These are phyloP conservation scores for Serendipita sp. DNA, from an alignment of 768 basidiomycete species.

Conservation along the genomic window DNA sequence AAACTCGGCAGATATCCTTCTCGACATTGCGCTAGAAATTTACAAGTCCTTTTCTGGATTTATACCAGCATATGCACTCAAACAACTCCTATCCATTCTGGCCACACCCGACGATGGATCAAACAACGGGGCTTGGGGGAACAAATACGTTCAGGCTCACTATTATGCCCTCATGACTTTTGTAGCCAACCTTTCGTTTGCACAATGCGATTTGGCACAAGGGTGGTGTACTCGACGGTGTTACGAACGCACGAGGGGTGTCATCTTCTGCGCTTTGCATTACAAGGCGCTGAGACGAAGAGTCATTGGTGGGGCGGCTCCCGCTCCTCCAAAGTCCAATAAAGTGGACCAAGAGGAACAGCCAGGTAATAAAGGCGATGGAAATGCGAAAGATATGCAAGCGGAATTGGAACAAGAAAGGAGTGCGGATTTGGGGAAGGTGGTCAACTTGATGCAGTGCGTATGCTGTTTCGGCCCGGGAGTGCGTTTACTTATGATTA, in stretches of 20 bases:
- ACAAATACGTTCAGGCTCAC: conserved; percentile 31
- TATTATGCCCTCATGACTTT: conserved; percentile 46
- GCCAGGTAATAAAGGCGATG: conserved; percentile 9
- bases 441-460: conserved; percentile 62
- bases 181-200: conserved; percentile 48
- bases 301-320: conserved; percentile 31
- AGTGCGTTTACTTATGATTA: background rate
- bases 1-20: conserved; percentile 51
- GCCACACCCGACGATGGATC: conserved; percentile 23
- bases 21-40: conserved; percentile 40
- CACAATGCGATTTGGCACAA: conserved; percentile 43
- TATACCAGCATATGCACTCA: conserved; percentile 47
- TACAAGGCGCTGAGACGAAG: conserved; percentile 49
- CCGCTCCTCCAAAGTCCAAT: background rate
- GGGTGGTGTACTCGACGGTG: conserved; percentile 52
- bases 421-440: conserved; percentile 47
- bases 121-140: background rate
- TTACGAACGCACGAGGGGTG: conserved; percentile 57
- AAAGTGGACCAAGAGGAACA: conserved; percentile 7
- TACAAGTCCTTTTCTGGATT: conserved; percentile 51
- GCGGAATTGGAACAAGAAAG: conserved; percentile 7
- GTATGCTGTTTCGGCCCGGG: conserved; percentile 15
- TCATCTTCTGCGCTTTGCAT: conserved; percentile 53
- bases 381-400: conserved; percentile 18
- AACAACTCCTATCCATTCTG: conserved; percentile 41